These are phyloP conservation scores for Tylopilus vinaceipallidus DNA, from an alignment of 768 basidiomycete genomes.

Conservation along the genomic window DNA sequence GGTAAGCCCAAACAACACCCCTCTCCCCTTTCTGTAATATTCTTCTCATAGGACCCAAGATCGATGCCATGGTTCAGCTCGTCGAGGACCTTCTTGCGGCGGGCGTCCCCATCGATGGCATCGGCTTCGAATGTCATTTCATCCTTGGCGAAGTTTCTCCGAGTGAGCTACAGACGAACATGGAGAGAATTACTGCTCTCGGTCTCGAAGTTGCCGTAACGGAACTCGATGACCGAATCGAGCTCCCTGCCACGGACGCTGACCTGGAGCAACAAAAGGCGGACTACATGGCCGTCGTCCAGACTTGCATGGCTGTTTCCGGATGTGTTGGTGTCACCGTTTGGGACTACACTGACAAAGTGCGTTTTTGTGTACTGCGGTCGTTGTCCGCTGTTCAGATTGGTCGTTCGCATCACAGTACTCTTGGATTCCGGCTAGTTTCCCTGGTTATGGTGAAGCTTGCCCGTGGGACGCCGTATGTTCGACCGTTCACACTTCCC, in stretches of 20 bases:
- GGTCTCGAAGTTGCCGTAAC: constrained; percentile 70
- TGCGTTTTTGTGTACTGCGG: neutral
- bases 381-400: constrained; percentile 20
- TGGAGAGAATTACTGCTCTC: constrained; percentile 53
- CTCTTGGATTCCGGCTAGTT: constrained; percentile 14
- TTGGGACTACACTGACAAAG: constrained; percentile 43
- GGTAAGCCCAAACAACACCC: constrained; percentile 15
- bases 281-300: constrained; percentile 57
- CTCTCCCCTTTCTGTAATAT: neutral
- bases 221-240: constrained; percentile 65
- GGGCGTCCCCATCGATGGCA: constrained; percentile 55
- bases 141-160: constrained; percentile 56
- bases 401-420: constrained; percentile 5
- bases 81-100: constrained; percentile 45
- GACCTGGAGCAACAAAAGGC: constrained; percentile 50
- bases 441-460: constrained; percentile 10
- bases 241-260: constrained; percentile 44
- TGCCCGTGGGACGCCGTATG: constrained; percentile 20
- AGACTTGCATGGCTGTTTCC: constrained; percentile 46
- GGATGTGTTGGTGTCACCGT: constrained; percentile 38
- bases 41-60: constrained; percentile 12
- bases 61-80: constrained; percentile 54
- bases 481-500: neutral
- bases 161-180: constrained; percentile 41
- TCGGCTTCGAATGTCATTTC: constrained; percentile 61